These are phyloP conservation scores for Trichoderma oligosporum DNA, from an alignment of 2,329 filamentous ascomycete species.

Conservation along the genomic window DNA sequence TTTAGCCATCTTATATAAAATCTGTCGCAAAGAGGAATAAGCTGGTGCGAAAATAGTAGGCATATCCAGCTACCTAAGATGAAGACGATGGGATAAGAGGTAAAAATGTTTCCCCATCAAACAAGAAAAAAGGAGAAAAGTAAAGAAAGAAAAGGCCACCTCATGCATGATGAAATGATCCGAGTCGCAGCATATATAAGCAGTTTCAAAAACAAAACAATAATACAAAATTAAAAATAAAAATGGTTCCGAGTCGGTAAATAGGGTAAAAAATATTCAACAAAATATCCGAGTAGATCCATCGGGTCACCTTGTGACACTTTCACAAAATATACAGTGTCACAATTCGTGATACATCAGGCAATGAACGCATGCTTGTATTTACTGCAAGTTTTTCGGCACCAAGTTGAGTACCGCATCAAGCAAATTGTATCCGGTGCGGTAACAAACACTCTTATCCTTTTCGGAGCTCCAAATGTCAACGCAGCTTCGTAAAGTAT, in stretches of 20 bases:
- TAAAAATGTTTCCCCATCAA: background rate
- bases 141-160: background rate
- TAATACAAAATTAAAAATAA: too few relatives aligned
- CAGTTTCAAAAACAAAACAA: background rate
- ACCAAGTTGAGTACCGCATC: constrained; percentile 29
- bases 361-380: background rate
- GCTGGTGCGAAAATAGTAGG: background rate
- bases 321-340: background rate
- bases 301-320: background rate
- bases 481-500: constrained; percentile 33
- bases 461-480: constrained; percentile 36
- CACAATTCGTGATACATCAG: background rate
- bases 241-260: background rate
- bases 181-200: background rate
- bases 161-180: background rate
- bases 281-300: background rate
- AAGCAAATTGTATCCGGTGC: constrained; percentile 34
- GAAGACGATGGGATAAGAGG: background rate
- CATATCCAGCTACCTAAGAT: background rate
- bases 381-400: constrained; percentile 20
- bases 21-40: background rate
- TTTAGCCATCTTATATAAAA: background rate
- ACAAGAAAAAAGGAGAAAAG: background rate
- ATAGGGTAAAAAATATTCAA: background rate
- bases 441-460: constrained; percentile 35